Evolutionary conservation across 352 stramenopile species (phyloP), one percentile per base, ranked within the genome.

Genomic region (Globisporangium takayamanum): DNA sequence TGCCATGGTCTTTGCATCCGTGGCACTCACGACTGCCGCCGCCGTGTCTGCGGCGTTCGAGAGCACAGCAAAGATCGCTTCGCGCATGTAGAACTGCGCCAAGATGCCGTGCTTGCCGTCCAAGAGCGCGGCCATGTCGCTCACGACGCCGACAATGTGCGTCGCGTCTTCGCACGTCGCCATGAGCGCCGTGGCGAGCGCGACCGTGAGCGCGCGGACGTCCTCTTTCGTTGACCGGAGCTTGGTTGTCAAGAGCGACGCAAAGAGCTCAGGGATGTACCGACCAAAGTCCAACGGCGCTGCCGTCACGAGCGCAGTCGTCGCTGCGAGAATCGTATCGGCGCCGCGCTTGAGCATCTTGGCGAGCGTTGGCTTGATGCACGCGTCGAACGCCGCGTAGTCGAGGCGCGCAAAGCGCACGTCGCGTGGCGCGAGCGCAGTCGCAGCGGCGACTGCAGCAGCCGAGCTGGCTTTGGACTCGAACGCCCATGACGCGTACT

Each of bases 71-170:
- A 82, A 94, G 36, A 70, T 77, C 3, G 80, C 80, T 54, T 93
- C 80, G 41, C 86, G 82, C 68, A 89, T 81, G 64, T 94, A 95
- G 47, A 94, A 95, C 63, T 95, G 86, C n/a, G 86, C 86, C 36
- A 95, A 64, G 37, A 95, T 73, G 30, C 86, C 86, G 51, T 90
- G 76, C 53, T 94, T 93, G 30, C 84, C 84, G 33, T 93, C 83
- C 39, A 94, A 50, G 55, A 95, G 65, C 0, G 70, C 70, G 2
- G 68, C 64, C 58, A 94, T 73, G 16, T 84, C 66, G 0, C 66
- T 55, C 47, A 92, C 72, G 15, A 95, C 66, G 47, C 73, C 56
- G 57, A 74, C 56, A 47, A 92, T 76, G 52, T 80, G 68, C 20
- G 83, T 67, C 11, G 75, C 70, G 54, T 76, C 69, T 47, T 68